Evolutionary conservation across 2,329 filamentous ascomycete genomes (phyloP), one percentile per base, ranked within the genome.

Genomic region (Samsoniella hepiali): DNA sequence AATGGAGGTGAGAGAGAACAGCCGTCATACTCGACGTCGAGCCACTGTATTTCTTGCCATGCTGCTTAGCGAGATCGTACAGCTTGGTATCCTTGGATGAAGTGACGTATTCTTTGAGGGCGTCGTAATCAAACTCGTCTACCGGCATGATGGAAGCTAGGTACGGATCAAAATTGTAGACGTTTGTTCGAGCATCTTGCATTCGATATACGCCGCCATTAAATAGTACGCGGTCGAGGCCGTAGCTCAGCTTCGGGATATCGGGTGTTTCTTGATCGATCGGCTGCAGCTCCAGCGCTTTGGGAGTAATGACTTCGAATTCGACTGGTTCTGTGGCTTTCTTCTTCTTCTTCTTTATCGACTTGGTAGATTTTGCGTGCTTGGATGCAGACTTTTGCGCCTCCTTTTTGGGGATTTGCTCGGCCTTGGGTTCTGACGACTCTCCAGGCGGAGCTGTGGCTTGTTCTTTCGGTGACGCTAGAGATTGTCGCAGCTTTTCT

Each of bases 121-220:
- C 88, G 64, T 91, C 84, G 74, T 96, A 99, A 72, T 99, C 91
- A 71, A 99, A 99, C 72, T 99, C 91, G 2, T 85, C 81, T 17
- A 95, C 88, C 2, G 95, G 93, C 92, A 98, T 98, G 69, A 99
- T 96, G 59, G 87, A 88, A 65, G 93, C 87, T 27, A 99, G 83
- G 71, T 97, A 97, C 0, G 96, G 95, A 72, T 99, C 94, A 70
- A 99, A 99, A 74, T 99, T 99, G 82, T 88, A 99, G 7, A 98
- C 92, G 22, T 88, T 84, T 45, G 94, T 93, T 64, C 91, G 86
- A 31, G 89, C 88, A 73, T 99, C 95, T 75, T 96, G 93, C 58
- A 99, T 84, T 58, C 91, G 88, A 74, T 97, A 97, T 44, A 97
- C 91, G 29, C 95, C 93, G 2, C 89, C 89, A 71, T 97, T 99